Evolutionary conservation across 345 rosid species (phyloP), one percentile per base, ranked within the genome.

Genomic region (Eucalyptus victrix): DNA sequence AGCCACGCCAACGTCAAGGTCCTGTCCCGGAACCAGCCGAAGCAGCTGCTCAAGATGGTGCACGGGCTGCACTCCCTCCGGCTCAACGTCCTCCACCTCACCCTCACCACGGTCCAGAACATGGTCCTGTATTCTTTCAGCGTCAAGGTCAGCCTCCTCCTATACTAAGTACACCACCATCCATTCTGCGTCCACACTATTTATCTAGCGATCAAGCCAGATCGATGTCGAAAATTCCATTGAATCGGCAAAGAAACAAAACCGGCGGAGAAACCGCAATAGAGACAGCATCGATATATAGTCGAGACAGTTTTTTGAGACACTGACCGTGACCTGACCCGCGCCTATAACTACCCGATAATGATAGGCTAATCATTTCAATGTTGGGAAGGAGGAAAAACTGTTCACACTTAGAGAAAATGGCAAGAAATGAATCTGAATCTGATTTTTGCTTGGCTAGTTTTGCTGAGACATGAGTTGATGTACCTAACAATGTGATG

Each of bases 1-100:
- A 90, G 88, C 76, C 94, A 95, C 86, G 95, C 94, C 58, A 96
- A 93, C 92, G 89, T 96, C 86, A 96, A 94, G 92, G 93, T 96
- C 88, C 90, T 91, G 54, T 89, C 93, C 47, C 93, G 88, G 89
- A 91, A 88, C 87, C 92, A 88, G 12, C 97, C 96, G 58, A 95
- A 89, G 90, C 94, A 93, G 89, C 92, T 94, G 62, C 60, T 92
- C 91, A 95, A 93, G 89, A 92, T 96, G 92, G 91, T 96, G 81
- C 87, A 72, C 23, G 96, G 92, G 53, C 83, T 96, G 83, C 83
- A 90, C 88, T 91, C 94, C 85, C 93, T 96, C 44, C 91, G 93
- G 40, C 92, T 96, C 23, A 80, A 24, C 18, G 87, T 92, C 85
- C 93, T 96, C 89, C 97, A 96, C 91, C 94, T 96, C 72, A 96